These are phyloP conservation scores for Solanum gandarillasii DNA, from an alignment of 257 asterid species.

Conservation along the genomic window DNA sequence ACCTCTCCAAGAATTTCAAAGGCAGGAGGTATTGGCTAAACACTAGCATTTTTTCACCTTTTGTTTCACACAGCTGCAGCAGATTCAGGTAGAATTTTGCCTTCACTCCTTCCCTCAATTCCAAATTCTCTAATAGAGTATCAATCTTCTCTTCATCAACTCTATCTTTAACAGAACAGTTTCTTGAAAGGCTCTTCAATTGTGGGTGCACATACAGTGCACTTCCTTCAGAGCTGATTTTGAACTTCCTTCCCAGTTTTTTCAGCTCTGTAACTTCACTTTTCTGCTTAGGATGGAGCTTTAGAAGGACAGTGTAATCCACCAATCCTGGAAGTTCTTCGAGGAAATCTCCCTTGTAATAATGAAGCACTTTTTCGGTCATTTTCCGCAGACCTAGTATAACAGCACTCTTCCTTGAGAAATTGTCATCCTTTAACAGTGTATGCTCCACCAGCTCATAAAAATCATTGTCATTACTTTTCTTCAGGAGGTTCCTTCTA, in stretches of 20 bases:
- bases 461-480: conserved; percentile 56
- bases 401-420: conserved; percentile 56
- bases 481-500: conserved; percentile 36
- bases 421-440: conserved; percentile 60
- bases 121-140: conserved; percentile 40
- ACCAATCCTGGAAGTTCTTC: conserved; percentile 95
- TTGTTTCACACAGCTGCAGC: conserved; percentile 73
- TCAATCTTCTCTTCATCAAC: conserved; percentile 73
- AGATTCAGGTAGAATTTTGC: conserved; percentile 78
- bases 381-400: conserved; percentile 85
- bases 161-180: conserved; percentile 51
- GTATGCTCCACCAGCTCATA: conserved; percentile 77
- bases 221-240: conserved; percentile 80
- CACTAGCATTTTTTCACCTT: conserved; percentile 68
- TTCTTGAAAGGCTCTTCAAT: conserved; percentile 55
- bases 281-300: conserved; percentile 50
- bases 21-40: conserved; percentile 92
- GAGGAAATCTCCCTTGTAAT: conserved; percentile 85
- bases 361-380: conserved; percentile 78
- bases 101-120: conserved; percentile 66
- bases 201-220: conserved; percentile 81
- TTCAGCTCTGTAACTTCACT: conserved; percentile 40
- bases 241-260: conserved; percentile 45
- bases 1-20: conserved; percentile 67
- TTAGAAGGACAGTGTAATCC: conserved; percentile 71